Conservation (phyloP, 225 moss, liverwort and hornwort genomes). For the Climacium dendroides region DNA sequence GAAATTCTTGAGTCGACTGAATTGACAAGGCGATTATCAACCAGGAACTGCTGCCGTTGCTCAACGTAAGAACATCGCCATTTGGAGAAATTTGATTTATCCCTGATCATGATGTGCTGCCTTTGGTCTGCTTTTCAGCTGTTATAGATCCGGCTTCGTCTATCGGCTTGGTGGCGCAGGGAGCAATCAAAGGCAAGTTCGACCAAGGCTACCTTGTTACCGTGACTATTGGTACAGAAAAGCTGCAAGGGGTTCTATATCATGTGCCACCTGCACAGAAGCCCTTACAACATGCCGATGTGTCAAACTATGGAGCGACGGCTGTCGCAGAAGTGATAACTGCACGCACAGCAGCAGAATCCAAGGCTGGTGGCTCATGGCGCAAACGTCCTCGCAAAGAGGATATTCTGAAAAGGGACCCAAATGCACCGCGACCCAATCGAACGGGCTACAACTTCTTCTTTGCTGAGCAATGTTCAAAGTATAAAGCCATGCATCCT, state of each 20-base stretch:
- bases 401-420: slow-evolving; percentile 77
- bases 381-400: slow-evolving; percentile 79
- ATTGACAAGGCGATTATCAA: background rate
- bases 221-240: slow-evolving; percentile 67
- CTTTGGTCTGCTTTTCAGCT: slow-evolving; percentile 1
- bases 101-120: background rate
- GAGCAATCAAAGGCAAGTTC: slow-evolving; percentile 63
- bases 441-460: slow-evolving; percentile 95
- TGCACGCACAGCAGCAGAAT: background rate
- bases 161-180: slow-evolving; percentile 39
- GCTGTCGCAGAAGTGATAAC: slow-evolving; percentile 18
- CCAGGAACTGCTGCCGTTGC: background rate
- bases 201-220: slow-evolving; percentile 87
- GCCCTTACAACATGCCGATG: slow-evolving; percentile 34
- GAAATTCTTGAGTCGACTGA: background rate
- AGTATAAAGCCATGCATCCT: slow-evolving; percentile 50
- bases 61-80: background rate
- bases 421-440: slow-evolving; percentile 83
- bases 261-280: slow-evolving; percentile 40
- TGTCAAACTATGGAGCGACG: slow-evolving; percentile 21
- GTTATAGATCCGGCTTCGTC: slow-evolving; percentile 37
- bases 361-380: slow-evolving; percentile 17
- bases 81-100: background rate
- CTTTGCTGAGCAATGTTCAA: slow-evolving; percentile 66
- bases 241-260: slow-evolving; percentile 63